phyloP scores from a whole-genome alignment of 2,329 filamentous ascomycete species.

The Berkeleyomyces basicola region DNA sequence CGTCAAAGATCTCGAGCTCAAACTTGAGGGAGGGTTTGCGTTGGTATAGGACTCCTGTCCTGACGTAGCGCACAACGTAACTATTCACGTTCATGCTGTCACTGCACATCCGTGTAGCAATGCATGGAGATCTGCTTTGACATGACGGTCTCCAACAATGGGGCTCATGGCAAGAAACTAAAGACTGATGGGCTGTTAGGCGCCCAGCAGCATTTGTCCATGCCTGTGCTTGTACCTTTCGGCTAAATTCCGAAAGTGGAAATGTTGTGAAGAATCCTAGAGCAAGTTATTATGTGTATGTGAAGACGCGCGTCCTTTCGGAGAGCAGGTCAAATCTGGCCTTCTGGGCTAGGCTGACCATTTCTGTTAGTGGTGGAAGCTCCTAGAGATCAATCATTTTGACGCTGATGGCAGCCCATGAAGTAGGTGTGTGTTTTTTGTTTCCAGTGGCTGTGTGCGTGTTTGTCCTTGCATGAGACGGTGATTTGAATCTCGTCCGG shows the following conservation, averaged over 20 bases:
- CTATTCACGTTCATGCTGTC: background rate
- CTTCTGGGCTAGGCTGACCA: background rate
- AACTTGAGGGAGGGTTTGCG: background rate
- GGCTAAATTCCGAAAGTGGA: background rate
- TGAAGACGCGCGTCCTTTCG: background rate
- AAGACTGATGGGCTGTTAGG: no score
- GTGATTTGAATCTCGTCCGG: no score
- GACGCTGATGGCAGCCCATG: no score
- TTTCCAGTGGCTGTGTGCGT: no score
- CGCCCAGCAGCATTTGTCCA: no score
- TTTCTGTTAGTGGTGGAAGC: background rate
- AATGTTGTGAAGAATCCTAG: background rate
- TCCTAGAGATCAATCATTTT: no score
- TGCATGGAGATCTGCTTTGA: no score
- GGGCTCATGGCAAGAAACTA: no score
- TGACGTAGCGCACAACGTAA: background rate
- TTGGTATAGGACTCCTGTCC: background rate
- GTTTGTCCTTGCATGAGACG: no score
- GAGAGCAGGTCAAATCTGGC: background rate
- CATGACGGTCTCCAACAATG: no score
- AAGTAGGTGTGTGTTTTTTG: no score
- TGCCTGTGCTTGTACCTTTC: background rate
- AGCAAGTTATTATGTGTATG: background rate
- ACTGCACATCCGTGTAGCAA: no score
- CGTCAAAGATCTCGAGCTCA: background rate